Evolutionary conservation across 208 protist genomes (phyloP).

Genomic region (Leishmania turanica): DNA sequence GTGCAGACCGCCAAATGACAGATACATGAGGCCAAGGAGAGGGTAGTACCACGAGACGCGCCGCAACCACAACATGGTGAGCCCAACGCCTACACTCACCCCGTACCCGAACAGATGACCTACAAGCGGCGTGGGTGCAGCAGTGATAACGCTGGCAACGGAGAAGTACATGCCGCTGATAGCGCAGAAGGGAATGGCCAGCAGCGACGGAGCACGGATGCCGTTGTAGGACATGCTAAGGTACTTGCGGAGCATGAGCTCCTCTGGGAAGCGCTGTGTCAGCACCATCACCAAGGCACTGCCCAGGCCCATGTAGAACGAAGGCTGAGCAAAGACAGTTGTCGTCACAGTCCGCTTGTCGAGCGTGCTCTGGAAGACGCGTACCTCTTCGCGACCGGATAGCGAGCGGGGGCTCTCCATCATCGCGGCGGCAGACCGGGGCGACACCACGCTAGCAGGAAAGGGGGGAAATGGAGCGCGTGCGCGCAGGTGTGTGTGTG

Average conservation of each 20-base stretch:
- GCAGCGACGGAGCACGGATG: conserved; percentile 65
- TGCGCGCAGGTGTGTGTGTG: not conserved
- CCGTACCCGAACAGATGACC: conserved; percentile 78
- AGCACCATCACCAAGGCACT: conserved; percentile 80
- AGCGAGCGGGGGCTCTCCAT: conserved; percentile 13
- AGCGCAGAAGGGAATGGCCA: conserved; percentile 80
- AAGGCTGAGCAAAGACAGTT: conserved; percentile 78
- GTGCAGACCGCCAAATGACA: conserved; percentile 83
- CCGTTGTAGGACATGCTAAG: conserved; percentile 85
- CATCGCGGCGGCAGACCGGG: not conserved
- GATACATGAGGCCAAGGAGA: conserved; percentile 73
- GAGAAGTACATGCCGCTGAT: conserved; percentile 75
- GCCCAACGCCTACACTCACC: conserved; percentile 64
- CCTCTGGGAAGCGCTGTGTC: conserved; percentile 80
- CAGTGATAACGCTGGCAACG: conserved; percentile 69
- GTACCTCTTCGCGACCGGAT: conserved; percentile 52
- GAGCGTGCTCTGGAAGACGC: conserved; percentile 80
- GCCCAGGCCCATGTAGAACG: conserved; percentile 78
- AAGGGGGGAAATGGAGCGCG: conserved; percentile 2
- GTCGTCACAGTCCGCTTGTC: conserved; percentile 71
- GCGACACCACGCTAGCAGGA: not conserved
- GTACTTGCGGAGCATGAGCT: conserved; percentile 75
- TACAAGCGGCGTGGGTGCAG: conserved; percentile 48
- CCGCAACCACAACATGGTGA: conserved; percentile 71
- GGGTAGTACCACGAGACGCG: conserved; percentile 88